Conservation (phyloP, 164 flowering plant genomes). For the Kingdonia uniflora region DNA sequence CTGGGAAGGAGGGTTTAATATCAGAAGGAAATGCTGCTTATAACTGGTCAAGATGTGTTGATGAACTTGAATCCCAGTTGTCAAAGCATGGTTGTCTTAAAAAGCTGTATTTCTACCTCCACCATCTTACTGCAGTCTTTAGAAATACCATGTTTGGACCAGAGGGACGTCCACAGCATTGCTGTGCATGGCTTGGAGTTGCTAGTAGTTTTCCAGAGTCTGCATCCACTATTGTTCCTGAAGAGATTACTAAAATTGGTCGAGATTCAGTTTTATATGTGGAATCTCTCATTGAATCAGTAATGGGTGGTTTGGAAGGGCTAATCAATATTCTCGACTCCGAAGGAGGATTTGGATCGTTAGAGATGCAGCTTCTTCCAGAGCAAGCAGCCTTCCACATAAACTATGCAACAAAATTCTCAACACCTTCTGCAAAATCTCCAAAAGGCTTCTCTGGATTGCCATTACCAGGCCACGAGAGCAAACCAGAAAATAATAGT, state of each 20-base stretch:
- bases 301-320: slow-evolving; percentile 99
- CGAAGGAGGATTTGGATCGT: slow-evolving; percentile 95
- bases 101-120: slow-evolving; percentile 88
- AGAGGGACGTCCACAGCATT: slow-evolving; percentile 99
- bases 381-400: slow-evolving; percentile 88
- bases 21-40: slow-evolving; percentile 95
- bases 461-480: slow-evolving; percentile 87
- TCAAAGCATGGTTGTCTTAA: slow-evolving; percentile 85
- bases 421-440: slow-evolving; percentile 54
- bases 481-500: slow-evolving; percentile 76
- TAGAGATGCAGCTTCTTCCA: slow-evolving; percentile 94
- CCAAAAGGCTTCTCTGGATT: slow-evolving; percentile 51
- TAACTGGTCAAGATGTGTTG: slow-evolving; percentile 99
- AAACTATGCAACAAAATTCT: slow-evolving; percentile 66
- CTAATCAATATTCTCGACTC: slow-evolving; percentile 93
- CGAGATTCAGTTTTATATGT: slow-evolving; percentile 96
- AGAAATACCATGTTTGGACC: slow-evolving; percentile 99
- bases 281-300: slow-evolving; percentile 92
- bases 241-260: slow-evolving; percentile 95
- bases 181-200: slow-evolving; percentile 99
- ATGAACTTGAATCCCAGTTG: slow-evolving; percentile 79
- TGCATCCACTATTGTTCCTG: slow-evolving; percentile 84
- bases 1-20: slow-evolving; percentile 98
- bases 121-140: slow-evolving; percentile 92
- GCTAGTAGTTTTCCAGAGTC: slow-evolving; percentile 99